Evolutionary conservation across 805 yeast species (phyloP).

Genomic region (Ogataea pignaliae): DNA sequence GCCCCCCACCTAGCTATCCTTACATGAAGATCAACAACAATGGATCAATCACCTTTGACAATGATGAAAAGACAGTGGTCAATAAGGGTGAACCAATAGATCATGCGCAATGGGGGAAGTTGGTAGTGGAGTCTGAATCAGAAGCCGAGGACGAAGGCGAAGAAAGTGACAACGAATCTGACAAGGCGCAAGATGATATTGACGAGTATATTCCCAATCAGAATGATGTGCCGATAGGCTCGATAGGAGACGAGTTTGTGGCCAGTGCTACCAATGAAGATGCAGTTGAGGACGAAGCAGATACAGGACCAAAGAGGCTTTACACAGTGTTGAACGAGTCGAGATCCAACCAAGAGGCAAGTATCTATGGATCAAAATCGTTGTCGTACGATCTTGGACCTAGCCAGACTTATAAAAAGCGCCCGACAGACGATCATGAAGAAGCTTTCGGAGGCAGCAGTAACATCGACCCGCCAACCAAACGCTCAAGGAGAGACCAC

Average conservation of each 20-base stretch:
- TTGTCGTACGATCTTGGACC: constrained; percentile 18
- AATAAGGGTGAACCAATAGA: constrained; percentile 24
- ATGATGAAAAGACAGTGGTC: constrained; percentile 7
- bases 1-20: constrained; percentile 83
- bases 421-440: not conserved
- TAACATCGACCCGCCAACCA: not conserved
- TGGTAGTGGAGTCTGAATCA: constrained; percentile 30
- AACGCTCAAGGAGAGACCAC: not conserved
- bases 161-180: constrained; percentile 22
- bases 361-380: constrained; percentile 29
- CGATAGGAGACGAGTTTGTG: constrained; percentile 21
- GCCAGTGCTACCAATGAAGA: constrained; percentile 3
- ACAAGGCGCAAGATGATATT: constrained; percentile 19
- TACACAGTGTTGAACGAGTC: constrained; percentile 31
- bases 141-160: constrained; percentile 31
- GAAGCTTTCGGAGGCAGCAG: not conserved
- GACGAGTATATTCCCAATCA: constrained; percentile 22
- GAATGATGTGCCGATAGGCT: constrained; percentile 26
- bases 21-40: constrained; percentile 44
- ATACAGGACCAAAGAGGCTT: constrained; percentile 18
- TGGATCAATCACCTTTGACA: constrained; percentile 31
- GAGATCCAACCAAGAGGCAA: constrained; percentile 16
- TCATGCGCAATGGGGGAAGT: constrained; percentile 28
- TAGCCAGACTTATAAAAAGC: not conserved
- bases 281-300: constrained; percentile 12